These are phyloP conservation scores for Sergeia podlipaevii DNA, from an alignment of 208 protist species.

Conservation along the genomic window DNA sequence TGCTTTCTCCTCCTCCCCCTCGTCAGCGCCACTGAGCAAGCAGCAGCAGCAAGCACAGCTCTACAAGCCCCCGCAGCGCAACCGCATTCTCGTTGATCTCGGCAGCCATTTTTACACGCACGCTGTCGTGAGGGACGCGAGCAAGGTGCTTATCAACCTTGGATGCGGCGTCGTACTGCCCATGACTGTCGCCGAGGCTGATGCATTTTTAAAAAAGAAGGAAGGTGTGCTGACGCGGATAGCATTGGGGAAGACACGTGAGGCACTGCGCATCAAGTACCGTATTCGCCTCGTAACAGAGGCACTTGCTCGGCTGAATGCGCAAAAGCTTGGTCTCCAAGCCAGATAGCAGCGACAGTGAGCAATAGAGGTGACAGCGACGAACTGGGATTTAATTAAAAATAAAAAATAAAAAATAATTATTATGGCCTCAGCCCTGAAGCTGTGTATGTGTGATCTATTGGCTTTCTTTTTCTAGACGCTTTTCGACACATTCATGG, in stretches of 20 bases:
- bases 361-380: too few species aligned
- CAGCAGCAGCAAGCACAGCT: neutral
- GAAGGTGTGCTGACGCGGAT: slow-evolving; percentile 43
- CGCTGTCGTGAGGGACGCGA: slow-evolving; percentile 37
- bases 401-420: neutral
- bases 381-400: slow-evolving; percentile 9
- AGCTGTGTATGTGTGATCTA: neutral
- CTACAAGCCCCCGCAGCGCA: slow-evolving; percentile 24
- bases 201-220: slow-evolving; percentile 45
- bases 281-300: slow-evolving; percentile 78
- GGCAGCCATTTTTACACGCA: slow-evolving; percentile 73
- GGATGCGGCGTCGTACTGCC: slow-evolving; percentile 77
- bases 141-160: slow-evolving; percentile 57
- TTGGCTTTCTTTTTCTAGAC: too few species aligned
- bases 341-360: neutral
- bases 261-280: slow-evolving; percentile 70
- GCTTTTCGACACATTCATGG: too few species aligned
- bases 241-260: slow-evolving; percentile 26
- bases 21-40: neutral
- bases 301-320: slow-evolving; percentile 56
- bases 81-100: slow-evolving; percentile 71
- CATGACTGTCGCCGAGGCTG: slow-evolving; percentile 55
- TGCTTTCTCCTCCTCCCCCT: neutral
- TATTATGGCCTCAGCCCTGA: neutral
- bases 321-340: slow-evolving; percentile 6